Evolutionary conservation across 73 alveolate species (phyloP).

Genomic region (Paramecium pentaurelia): DNA sequence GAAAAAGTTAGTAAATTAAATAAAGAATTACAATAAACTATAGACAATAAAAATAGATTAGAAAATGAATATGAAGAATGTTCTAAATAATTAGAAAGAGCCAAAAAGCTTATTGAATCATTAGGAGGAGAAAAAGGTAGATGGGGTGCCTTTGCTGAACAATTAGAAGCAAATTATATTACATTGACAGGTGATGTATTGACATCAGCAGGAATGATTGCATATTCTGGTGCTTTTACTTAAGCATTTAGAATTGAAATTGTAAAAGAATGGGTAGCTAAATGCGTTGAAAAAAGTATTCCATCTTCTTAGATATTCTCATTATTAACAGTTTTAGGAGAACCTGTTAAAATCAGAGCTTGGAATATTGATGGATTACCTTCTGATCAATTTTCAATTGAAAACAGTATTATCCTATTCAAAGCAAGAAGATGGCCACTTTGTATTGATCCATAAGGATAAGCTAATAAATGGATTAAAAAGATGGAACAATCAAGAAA

Average conservation of each 20-base stretch:
- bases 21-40: constrained; percentile 61
- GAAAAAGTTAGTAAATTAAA: constrained; percentile 65
- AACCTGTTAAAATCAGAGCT: constrained; percentile 86
- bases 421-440: constrained; percentile 96
- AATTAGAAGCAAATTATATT: constrained; percentile 78
- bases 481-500: constrained; percentile 91
- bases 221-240: constrained; percentile 99
- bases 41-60: constrained; percentile 67
- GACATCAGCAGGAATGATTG: constrained; percentile 99
- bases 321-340: constrained; percentile 93
- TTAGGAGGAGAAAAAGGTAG: constrained; percentile 96
- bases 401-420: constrained; percentile 93
- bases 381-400: constrained; percentile 90
- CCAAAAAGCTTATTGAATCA: constrained; percentile 94
- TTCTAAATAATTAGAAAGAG: constrained; percentile 90
- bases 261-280: constrained; percentile 92
- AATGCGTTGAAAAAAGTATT: constrained; percentile 75
- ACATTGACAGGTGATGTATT: constrained; percentile 96
- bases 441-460: constrained; percentile 93
- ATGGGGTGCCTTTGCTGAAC: constrained; percentile 94
- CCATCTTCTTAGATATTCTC: constrained; percentile 81
- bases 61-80: constrained; percentile 76
- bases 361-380: constrained; percentile 96
- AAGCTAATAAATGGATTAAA: constrained; percentile 99
- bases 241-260: constrained; percentile 87